Evolutionary conservation across 2,329 filamentous ascomycete genomes (phyloP).

Genomic region (Elsinoe batatas): DNA sequence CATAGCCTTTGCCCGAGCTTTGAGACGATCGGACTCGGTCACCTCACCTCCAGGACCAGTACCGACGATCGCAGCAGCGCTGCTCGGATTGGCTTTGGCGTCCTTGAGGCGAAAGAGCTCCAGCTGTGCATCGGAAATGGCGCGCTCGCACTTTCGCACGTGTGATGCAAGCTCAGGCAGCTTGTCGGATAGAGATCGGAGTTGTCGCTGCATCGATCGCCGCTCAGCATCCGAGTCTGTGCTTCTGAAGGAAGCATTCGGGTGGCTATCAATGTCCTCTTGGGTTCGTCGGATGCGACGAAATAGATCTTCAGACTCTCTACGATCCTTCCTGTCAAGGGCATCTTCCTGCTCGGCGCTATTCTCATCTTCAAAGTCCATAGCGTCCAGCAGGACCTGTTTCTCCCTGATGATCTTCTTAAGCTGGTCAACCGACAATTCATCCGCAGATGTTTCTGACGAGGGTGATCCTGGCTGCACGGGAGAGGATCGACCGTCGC

Average conservation of each 20-base stretch:
- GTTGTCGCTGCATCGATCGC: constrained; percentile 73
- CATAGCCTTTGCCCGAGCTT: constrained; percentile 91
- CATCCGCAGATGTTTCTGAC: constrained; percentile 60
- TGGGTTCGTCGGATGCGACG: constrained; percentile 83
- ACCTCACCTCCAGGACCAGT: constrained; percentile 84
- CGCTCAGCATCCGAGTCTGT: constrained; percentile 82
- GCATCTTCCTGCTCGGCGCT: constrained; percentile 83
- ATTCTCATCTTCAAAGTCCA: constrained; percentile 92
- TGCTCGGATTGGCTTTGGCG: constrained; percentile 79
- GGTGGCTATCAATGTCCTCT: constrained; percentile 88
- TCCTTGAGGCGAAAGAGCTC: constrained; percentile 91
- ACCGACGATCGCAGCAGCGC: constrained; percentile 71
- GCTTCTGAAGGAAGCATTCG: constrained; percentile 59
- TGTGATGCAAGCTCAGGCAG: constrained; percentile 87
- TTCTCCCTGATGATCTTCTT: constrained; percentile 90
- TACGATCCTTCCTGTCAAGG: constrained; percentile 78
- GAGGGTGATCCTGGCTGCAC: constrained; percentile 57
- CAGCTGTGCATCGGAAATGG: constrained; percentile 81
- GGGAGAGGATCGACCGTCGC: constrained; percentile 60
- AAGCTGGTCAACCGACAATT: constrained; percentile 75
- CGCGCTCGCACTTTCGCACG: constrained; percentile 80
- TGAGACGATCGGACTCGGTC: constrained; percentile 88
- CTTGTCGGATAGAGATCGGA: constrained; percentile 80
- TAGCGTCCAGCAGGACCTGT: constrained; percentile 85
- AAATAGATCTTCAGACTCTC: constrained; percentile 89